These are phyloP conservation scores for Smallanthus sonchifolius DNA, from an alignment of 129 eudicot species.

Conservation along the genomic window DNA sequence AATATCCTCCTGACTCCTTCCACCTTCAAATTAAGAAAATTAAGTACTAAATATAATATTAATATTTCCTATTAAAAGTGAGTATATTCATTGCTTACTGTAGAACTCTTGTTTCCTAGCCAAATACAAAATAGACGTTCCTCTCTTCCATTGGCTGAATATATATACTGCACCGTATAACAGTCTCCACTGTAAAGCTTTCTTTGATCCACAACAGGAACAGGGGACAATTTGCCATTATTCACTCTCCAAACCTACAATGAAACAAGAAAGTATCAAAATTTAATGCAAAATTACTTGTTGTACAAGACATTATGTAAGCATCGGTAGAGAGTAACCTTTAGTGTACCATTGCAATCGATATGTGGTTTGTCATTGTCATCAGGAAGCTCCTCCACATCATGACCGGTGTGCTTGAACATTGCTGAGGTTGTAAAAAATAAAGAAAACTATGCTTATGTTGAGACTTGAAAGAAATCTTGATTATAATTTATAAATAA, in stretches of 20 bases:
- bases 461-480: not conserved
- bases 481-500: not conserved
- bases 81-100: constrained; percentile 21
- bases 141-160: constrained; percentile 40
- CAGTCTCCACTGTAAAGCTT: constrained; percentile 51
- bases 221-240: constrained; percentile 27
- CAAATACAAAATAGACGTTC: constrained; percentile 45
- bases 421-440: constrained; percentile 36
- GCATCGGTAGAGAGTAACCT: constrained; percentile 32
- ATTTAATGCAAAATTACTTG: not conserved
- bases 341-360: constrained; percentile 46
- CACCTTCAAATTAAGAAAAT: not conserved
- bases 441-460: not conserved
- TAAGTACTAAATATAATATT: not conserved
- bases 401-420: constrained; percentile 52
- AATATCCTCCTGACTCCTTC: not conserved
- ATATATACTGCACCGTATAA: constrained; percentile 44
- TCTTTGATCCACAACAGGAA: constrained; percentile 35
- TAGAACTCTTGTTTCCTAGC: constrained; percentile 41
- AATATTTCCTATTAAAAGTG: not conserved
- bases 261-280: not conserved
- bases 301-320: not conserved
- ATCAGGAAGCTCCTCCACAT: constrained; percentile 50
- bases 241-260: constrained; percentile 51
- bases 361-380: constrained; percentile 38